Base-by-base conservation (phyloP, 345 rosid genomes). In the Populus deltoides region DNA sequence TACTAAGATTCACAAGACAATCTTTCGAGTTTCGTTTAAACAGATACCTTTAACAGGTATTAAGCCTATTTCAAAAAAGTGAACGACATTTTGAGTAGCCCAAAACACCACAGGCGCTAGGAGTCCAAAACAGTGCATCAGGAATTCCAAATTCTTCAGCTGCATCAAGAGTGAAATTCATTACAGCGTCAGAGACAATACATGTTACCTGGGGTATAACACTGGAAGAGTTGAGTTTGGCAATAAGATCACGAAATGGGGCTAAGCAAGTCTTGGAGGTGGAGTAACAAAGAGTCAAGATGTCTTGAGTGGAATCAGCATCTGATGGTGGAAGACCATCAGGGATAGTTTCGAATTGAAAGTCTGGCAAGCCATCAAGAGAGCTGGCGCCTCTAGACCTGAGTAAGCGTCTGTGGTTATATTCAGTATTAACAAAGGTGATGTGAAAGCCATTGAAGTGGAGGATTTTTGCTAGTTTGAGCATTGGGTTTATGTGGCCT, bases 401-500 rank as follows among this genome's bases (percentile, higher is more conserved):
- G 33, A 25, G 55, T 8, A 70, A 41, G 17, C 73, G 55, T 11
- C 33, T 70, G 53, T 70, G 55, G 15, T 41, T 70, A n/a, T 35
- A 35, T 38, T 68, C 71, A 0, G 71, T 83, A 86, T 86, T 78
- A 31, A 87, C 86, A 31, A 88, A 86, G 33, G 86, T 88, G 41
- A 85, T 66, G 29, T 80, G 83, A 75, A 86, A 82, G 80, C 89
- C 88, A 62, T 31, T 72, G 9, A 3, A 39, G 78, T 84, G 85
- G 68, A 86, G 81, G 15, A 84, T 76, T 57, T 86, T 84, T n/a
- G 87, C 87, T 1, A 84, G 27, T 43, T 73, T 70, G 1, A 85
- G 51, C 85, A 86, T 63, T 2, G 89, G 83, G 33, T 76, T 84
- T 20, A 84, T 71, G 71, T 82, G 87, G 73, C 89, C 87, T 73